These are phyloP conservation scores for Phanerochaete sordida DNA, from an alignment of 768 basidiomycete species.

Conservation along the genomic window DNA sequence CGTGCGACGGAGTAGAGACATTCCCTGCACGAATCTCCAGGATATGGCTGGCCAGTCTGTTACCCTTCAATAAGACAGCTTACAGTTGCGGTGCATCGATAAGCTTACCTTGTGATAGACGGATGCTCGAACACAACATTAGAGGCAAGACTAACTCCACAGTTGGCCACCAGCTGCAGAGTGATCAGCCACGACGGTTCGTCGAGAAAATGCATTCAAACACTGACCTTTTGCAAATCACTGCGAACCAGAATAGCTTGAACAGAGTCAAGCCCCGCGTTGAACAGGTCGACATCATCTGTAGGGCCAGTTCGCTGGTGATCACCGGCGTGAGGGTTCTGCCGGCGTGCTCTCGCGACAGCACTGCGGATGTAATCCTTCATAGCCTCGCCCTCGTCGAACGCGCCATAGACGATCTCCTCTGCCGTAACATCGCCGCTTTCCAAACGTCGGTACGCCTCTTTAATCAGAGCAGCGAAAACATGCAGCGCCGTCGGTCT, in stretches of 20 bases:
- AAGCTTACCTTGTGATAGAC: constrained; percentile 1
- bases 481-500: constrained; percentile 3
- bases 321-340: no score
- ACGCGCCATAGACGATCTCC: neutral
- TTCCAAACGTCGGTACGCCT: constrained; percentile 7
- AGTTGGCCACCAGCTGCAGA: neutral
- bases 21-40: neutral
- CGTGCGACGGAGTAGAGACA: no score
- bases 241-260: constrained; percentile 2
- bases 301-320: neutral
- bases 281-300: constrained; percentile 7
- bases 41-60: neutral
- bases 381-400: neutral
- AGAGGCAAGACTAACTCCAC: neutral
- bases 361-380: neutral
- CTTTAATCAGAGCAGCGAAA: constrained; percentile 1
- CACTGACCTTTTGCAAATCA: constrained; percentile 1
- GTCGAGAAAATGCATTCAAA: neutral
- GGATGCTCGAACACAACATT: constrained; percentile 10
- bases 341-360: neutral
- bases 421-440: neutral
- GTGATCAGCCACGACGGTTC: neutral
- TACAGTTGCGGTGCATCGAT: neutral
- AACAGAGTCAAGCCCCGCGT: constrained; percentile 3
- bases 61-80: no score